phyloP scores from a whole-genome alignment of 176 grass and related monocot genomes.

The Lolium perenne region DNA sequence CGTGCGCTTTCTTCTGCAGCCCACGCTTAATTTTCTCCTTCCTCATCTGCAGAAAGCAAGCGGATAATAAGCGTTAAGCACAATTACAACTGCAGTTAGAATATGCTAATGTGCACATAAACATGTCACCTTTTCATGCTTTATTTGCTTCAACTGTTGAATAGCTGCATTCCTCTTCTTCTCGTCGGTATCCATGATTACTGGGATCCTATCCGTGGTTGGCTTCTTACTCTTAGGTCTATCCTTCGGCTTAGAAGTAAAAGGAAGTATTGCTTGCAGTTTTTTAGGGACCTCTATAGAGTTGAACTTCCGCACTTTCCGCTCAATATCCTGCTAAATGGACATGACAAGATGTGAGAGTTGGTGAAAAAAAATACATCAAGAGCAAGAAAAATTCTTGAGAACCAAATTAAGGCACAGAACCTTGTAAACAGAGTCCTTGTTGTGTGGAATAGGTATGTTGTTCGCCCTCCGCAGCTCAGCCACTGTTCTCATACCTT shows the following conservation, averaged over 20 bases:
- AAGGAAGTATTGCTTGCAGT: conserved; percentile 80
- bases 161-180: conserved; percentile 59
- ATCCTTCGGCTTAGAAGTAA: conserved; percentile 82
- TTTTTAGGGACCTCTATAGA: conserved; percentile 75
- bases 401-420: not conserved
- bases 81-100: not conserved
- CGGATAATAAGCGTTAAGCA: not conserved
- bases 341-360: conserved; percentile 29
- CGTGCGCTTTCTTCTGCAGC: conserved; percentile 76
- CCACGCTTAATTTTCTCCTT: conserved; percentile 72
- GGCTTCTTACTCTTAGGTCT: conserved; percentile 46
- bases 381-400: not conserved
- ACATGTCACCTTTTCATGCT: conserved; percentile 76
- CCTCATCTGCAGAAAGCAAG: conserved; percentile 55
- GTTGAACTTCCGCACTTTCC: conserved; percentile 86
- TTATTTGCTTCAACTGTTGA: conserved; percentile 65
- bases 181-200: conserved; percentile 72
- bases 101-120: not conserved
- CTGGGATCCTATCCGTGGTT: conserved; percentile 56
- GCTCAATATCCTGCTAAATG: conserved; percentile 68
- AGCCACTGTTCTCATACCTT: conserved; percentile 88
- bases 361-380: not conserved
- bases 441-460: conserved; percentile 75
- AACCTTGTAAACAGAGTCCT: conserved; percentile 93
- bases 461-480: conserved; percentile 71